These are phyloP conservation scores for Pachyrhizus erosus DNA, from an alignment of 306 rosid genomes.

Conservation along the genomic window DNA sequence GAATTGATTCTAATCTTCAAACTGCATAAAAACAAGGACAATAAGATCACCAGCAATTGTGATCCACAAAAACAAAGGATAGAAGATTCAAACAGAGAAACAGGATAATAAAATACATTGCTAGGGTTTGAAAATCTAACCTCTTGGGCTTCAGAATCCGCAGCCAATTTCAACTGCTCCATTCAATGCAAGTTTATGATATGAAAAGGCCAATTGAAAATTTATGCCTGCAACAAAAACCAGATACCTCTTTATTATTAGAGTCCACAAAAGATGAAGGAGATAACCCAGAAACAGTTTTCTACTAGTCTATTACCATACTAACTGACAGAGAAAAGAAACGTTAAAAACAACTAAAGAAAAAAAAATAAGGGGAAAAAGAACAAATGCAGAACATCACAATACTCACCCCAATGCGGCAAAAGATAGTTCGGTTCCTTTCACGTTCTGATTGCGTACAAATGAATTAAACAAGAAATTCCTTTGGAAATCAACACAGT, in stretches of 20 bases:
- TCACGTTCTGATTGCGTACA: constrained; percentile 56
- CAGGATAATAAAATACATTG: constrained; percentile 4
- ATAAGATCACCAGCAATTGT: constrained; percentile 44
- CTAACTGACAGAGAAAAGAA: constrained; percentile 38
- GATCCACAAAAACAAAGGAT: constrained; percentile 43
- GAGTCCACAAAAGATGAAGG: constrained; percentile 36
- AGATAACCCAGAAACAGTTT: constrained; percentile 44
- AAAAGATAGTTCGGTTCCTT: constrained; percentile 42
- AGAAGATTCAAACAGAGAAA: constrained; percentile 37
- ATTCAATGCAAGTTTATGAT: constrained; percentile 48
- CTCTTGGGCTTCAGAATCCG: constrained; percentile 65
- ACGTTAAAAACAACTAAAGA: constrained; percentile 17
- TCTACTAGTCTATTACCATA: constrained; percentile 41
- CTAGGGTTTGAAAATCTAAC: constrained; percentile 61
- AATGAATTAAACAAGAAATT: constrained; percentile 43
- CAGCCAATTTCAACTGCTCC: constrained; percentile 64
- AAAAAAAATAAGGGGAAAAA: neutral
- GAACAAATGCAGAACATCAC: constrained; percentile 38
- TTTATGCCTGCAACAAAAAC: constrained; percentile 55
- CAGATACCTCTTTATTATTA: constrained; percentile 42
- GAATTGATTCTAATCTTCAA: neutral
- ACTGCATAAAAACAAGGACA: constrained; percentile 37
- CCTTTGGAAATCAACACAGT: constrained; percentile 41
- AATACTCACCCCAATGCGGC: constrained; percentile 55
- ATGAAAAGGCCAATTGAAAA: constrained; percentile 51